Percentiles rank a stretch among this genome's conserved stretches.
Conservation (phyloP, 192 early-diverging fungal genomes). For the Rhizophagus prolifer region DNA sequence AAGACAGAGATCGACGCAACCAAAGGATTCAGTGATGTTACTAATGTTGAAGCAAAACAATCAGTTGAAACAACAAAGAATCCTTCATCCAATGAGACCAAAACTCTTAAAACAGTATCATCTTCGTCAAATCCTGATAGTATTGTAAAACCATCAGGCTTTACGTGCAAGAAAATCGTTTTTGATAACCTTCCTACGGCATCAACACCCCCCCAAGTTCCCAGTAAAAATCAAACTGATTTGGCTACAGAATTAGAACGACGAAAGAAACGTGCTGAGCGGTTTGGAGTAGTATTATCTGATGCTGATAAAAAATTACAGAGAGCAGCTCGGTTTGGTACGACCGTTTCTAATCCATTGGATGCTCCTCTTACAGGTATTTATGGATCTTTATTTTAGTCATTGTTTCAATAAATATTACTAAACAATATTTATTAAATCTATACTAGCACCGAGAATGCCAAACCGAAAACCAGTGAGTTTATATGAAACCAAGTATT, state of each 20-base stretch:
- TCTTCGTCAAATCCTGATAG: not conserved
- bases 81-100: not conserved
- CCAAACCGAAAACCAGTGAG: conserved; percentile 9
- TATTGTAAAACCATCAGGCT: conserved; percentile 9
- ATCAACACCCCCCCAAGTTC: not conserved
- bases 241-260: conserved; percentile 44
- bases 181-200: conserved; percentile 13
- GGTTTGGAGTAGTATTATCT: conserved; percentile 49
- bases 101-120: not conserved
- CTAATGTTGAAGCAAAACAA: not conserved
- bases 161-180: conserved; percentile 21
- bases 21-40: not conserved
- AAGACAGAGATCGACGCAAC: not conserved
- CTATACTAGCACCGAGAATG: not conserved
- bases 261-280: conserved; percentile 45
- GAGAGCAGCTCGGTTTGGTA: conserved; percentile 58
- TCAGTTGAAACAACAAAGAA: conserved; percentile 2
- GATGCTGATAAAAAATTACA: conserved; percentile 51
- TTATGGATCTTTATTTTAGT: not conserved
- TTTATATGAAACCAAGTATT: not conserved
- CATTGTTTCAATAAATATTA: not conserved
- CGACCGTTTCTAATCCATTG: conserved; percentile 30
- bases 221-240: conserved; percentile 9
- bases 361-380: conserved; percentile 26
- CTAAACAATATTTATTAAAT: not conserved